Percentiles rank a stretch among this genome's conserved stretches.
Conservation (phyloP, 768 basidiomycete genomes). For the Lanmaoa rubissima region DNA sequence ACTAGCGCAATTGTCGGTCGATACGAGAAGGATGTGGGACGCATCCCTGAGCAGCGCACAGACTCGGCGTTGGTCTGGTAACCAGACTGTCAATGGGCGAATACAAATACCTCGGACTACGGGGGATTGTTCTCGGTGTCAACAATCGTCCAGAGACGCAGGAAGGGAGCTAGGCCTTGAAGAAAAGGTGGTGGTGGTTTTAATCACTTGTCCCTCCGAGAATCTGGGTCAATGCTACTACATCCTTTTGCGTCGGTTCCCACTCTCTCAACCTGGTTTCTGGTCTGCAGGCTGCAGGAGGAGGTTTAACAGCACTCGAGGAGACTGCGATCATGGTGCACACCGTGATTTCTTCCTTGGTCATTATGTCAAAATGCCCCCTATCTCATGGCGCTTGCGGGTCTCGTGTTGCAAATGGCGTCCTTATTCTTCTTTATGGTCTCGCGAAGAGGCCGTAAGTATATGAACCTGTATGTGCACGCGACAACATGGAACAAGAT, state of each 20-base stretch:
- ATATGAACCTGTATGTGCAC: too few species aligned
- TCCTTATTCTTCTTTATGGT: too few species aligned
- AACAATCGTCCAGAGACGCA: not conserved
- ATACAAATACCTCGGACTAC: not conserved
- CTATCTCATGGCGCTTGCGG: not conserved
- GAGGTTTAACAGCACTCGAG: not conserved
- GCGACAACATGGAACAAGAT: not conserved
- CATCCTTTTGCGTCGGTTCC: too few species aligned
- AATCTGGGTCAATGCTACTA: not conserved
- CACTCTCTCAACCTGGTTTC: not conserved
- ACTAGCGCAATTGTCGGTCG: too few species aligned
- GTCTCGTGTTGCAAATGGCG: not conserved
- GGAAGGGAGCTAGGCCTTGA: not conserved
- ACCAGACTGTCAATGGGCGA: too few species aligned
- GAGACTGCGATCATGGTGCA: not conserved
- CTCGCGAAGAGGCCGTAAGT: too few species aligned
- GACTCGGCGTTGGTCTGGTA: too few species aligned
- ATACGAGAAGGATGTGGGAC: too few species aligned
- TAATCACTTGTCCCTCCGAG: not conserved
- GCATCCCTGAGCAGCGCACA: too few species aligned
- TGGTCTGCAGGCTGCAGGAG: not conserved
- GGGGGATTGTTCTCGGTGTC: not conserved
- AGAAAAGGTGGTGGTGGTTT: not conserved
- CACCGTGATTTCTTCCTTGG: not conserved
- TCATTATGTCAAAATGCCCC: not conserved